Evolutionary conservation across 1,284 basidiomycete genomes (phyloP).

Genomic region (Ganoderma boninense): DNA sequence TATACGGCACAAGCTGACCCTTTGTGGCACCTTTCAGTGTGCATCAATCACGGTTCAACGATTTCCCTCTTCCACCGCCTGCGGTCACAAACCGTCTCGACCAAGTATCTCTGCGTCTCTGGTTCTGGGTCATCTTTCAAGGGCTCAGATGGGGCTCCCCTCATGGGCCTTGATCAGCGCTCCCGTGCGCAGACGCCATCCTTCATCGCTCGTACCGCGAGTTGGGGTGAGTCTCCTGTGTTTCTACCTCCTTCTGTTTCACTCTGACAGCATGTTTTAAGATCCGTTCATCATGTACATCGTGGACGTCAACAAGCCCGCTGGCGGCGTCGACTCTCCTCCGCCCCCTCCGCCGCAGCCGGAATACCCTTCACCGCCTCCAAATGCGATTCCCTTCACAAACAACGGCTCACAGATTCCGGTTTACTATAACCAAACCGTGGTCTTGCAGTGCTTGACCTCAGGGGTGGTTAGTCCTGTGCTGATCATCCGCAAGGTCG

Average conservation of each 20-base stretch:
- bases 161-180: slow-evolving; percentile 83
- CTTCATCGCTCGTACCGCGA: slow-evolving; percentile 85
- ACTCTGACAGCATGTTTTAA: slow-evolving; percentile 40
- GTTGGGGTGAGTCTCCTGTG: slow-evolving; percentile 69
- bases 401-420: slow-evolving; percentile 82
- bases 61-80: slow-evolving; percentile 95
- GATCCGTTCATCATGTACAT: slow-evolving; percentile 98
- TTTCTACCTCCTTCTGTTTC: slow-evolving; percentile 18
- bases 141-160: slow-evolving; percentile 86
- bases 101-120: slow-evolving; percentile 94
- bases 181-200: slow-evolving; percentile 78
- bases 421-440: slow-evolving; percentile 96
- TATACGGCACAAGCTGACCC: slow-evolving; percentile 11
- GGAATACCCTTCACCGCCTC: slow-evolving; percentile 89
- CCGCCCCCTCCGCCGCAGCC: slow-evolving; percentile 82
- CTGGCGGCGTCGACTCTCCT: slow-evolving; percentile 76
- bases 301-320: slow-evolving; percentile 84
- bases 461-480: slow-evolving; percentile 94
- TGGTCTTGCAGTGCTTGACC: slow-evolving; percentile 93
- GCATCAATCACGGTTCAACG: slow-evolving; percentile 95
- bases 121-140: slow-evolving; percentile 90
- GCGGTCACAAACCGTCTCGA: slow-evolving; percentile 93
- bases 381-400: slow-evolving; percentile 86
- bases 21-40: slow-evolving; percentile 61
- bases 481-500: slow-evolving; percentile 93